Percentiles rank a stretch among this genome's conserved stretches.
Evolutionary conservation across 2,329 filamentous ascomycete genomes (phyloP).

Genomic region (Venturia carpophila): DNA sequence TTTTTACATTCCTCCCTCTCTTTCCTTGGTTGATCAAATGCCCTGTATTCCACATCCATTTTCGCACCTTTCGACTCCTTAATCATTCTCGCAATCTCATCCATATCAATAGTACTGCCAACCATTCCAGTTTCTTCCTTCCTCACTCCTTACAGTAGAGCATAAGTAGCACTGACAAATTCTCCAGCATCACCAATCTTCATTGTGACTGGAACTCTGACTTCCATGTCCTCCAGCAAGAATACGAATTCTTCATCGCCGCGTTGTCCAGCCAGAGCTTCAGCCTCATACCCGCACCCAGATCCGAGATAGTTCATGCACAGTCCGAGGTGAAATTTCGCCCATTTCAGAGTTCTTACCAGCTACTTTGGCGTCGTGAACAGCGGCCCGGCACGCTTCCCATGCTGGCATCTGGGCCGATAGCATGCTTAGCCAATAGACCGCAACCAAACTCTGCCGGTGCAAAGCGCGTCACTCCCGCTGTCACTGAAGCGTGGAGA

Average conservation of each 20-base stretch:
- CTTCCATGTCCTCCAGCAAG: slow-evolving; percentile 22
- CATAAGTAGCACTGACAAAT: slow-evolving; percentile 29
- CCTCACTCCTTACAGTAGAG: slow-evolving; percentile 25
- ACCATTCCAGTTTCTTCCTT: slow-evolving; percentile 29
- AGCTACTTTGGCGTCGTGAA: slow-evolving; percentile 15
- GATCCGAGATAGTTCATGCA: slow-evolving; percentile 33
- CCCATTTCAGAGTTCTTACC: slow-evolving; percentile 25
- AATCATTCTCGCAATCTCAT: slow-evolving; percentile 24
- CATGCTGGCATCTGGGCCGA: slow-evolving; percentile 24
- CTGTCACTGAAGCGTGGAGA: slow-evolving; percentile 41
- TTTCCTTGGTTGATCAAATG: slow-evolving; percentile 19
- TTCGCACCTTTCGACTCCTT: slow-evolving; percentile 22
- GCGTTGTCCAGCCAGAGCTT: slow-evolving; percentile 24
- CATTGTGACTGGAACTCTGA: slow-evolving; percentile 27
- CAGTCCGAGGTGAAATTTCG: slow-evolving; percentile 28
- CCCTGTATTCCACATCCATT: slow-evolving; percentile 20
- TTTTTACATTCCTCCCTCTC: slow-evolving; percentile 14
- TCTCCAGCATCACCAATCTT: slow-evolving; percentile 29
- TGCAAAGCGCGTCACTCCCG: slow-evolving; percentile 46
- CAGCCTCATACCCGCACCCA: slow-evolving; percentile 22
- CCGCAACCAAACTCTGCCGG: slow-evolving; percentile 41
- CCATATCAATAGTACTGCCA: slow-evolving; percentile 26
- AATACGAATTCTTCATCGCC: slow-evolving; percentile 22
- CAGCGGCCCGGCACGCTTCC: slow-evolving; percentile 23
- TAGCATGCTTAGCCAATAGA: slow-evolving; percentile 23